These are phyloP conservation scores for Umbelopsis sp. DNA, from an alignment of 192 early-diverging fungal genomes.

Conservation along the genomic window DNA sequence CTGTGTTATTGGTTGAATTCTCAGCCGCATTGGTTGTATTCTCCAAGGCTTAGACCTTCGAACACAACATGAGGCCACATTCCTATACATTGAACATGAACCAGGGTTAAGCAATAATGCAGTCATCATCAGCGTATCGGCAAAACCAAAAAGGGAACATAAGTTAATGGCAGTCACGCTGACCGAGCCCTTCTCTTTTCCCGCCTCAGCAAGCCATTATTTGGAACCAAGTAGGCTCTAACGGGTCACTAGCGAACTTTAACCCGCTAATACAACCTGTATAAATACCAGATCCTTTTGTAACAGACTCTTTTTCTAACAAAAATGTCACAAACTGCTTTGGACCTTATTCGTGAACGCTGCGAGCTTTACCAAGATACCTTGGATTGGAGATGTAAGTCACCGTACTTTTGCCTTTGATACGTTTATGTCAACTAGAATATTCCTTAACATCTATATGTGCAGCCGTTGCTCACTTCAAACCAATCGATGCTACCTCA, in stretches of 20 bases:
- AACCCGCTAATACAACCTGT: background rate
- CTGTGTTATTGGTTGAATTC: background rate
- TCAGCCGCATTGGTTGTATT: background rate
- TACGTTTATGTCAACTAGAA: background rate
- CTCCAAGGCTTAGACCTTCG: background rate
- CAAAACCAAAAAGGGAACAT: no score
- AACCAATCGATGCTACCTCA: slow-evolving; percentile 20
- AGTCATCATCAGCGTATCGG: background rate
- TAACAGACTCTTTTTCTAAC: background rate
- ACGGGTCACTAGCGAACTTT: slow-evolving; percentile 6
- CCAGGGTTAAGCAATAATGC: background rate
- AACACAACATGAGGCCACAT: slow-evolving; percentile 8
- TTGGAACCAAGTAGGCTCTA: background rate
- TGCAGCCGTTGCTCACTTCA: slow-evolving; percentile 5
- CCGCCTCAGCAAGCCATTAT: no score
- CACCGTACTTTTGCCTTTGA: background rate
- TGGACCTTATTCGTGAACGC: slow-evolving; percentile 10
- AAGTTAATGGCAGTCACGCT: no score
- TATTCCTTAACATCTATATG: background rate
- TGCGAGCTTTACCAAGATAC: slow-evolving; percentile 11
- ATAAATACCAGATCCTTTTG: background rate
- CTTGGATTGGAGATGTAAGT: slow-evolving; percentile 16
- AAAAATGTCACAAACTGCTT: slow-evolving; percentile 13
- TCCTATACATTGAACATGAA: background rate
- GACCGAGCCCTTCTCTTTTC: no score